Evolutionary conservation across 495 filamentous ascomycete species (phyloP).

Genomic region (Tuber microsphaerosporum): DNA sequence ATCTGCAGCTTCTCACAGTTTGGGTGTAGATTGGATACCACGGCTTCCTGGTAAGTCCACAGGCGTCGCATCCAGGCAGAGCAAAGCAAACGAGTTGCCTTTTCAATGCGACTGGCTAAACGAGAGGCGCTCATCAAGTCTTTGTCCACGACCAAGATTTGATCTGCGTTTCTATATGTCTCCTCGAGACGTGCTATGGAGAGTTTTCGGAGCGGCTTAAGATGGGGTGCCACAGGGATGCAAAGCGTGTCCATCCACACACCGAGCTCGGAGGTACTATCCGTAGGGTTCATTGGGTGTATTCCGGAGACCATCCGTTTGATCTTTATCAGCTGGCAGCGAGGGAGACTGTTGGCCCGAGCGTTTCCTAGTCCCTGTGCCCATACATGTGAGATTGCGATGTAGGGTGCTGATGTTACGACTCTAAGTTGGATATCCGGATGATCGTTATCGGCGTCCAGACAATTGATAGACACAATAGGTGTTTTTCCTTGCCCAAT

Average conservation of each 20-base stretch:
- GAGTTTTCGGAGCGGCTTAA: conserved; percentile 21
- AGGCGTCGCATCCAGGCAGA: conserved; percentile 14
- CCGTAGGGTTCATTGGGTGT: not conserved
- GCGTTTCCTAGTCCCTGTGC: conserved; percentile 21
- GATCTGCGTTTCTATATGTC: conserved; percentile 35
- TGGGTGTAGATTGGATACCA: conserved; percentile 8
- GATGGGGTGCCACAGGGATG: conserved; percentile 29
- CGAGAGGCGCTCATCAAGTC: conserved; percentile 10
- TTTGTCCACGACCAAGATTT: conserved; percentile 38
- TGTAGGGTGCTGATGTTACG: not conserved
- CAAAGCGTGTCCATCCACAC: conserved; percentile 45
- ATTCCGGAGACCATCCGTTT: conserved; percentile 5
- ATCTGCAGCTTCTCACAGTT: conserved; percentile 15
- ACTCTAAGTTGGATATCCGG: conserved; percentile 5
- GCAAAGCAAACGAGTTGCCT: conserved; percentile 13
- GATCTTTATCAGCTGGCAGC: conserved; percentile 12
- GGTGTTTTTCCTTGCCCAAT: conserved; percentile 2
- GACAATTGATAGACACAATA: not conserved
- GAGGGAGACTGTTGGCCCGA: conserved; percentile 11
- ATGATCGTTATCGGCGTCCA: not conserved
- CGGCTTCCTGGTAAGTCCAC: conserved; percentile 22
- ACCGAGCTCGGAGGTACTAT: conserved; percentile 7
- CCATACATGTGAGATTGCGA: conserved; percentile 22
- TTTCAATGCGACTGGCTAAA: conserved; percentile 11
- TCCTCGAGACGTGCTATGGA: conserved; percentile 37